Evolutionary conservation across 2,329 filamentous ascomycete species (phyloP), one percentile per base, ranked within the genome.

Genomic region (Calonectria pauciramosa): DNA sequence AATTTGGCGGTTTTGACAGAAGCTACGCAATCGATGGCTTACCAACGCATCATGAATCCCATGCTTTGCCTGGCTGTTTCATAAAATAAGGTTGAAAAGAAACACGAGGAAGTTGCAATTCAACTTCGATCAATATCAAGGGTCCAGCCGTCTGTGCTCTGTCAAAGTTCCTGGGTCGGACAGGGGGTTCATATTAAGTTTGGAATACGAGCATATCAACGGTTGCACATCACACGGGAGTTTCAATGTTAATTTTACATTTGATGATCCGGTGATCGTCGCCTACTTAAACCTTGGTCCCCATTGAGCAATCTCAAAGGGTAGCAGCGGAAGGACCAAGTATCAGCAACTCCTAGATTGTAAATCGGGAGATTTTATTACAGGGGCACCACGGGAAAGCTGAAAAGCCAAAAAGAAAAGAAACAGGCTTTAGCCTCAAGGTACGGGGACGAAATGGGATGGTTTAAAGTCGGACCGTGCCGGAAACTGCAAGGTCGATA

Each of bases 181-280:
- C n/a, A 36, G 23, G 23, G 56, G 56, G 56, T 28, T 63, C n/a
- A 38, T 26, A 41, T 63, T 63, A 23, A 9, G 36, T 63, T 63
- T 41, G 14, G 54, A 63, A 63, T 63, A 63, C 56, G 56, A 60
- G 56, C 56, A 60, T 63, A 18, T 41, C 56, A 63, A 41, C 36
- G 34, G 36, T 41, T 63, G 52, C 56, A 63, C 56, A 63, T 63
- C 56, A 41, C 36, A 16, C 56, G 23, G 36, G 34, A 63, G 23
- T 18, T 28, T 28, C n/a, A n/a, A 63, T 41, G 34, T n/a, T 41
- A 63, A 60, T 41, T 41, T 28, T 41, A 13, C 34, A 26, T 11
- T 10, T 26, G 34, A 10, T n/a, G 8, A 28, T 41, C n/a, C 34
- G 3, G 13, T 9, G 34, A 60, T 60, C 34, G 14, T 36, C 36